Percentiles rank a stretch among this genome's conserved stretches.
These are phyloP conservation scores for Zymoseptoria tritici DNA, from an alignment of 2,329 filamentous ascomycete genomes.

Conservation along the genomic window DNA sequence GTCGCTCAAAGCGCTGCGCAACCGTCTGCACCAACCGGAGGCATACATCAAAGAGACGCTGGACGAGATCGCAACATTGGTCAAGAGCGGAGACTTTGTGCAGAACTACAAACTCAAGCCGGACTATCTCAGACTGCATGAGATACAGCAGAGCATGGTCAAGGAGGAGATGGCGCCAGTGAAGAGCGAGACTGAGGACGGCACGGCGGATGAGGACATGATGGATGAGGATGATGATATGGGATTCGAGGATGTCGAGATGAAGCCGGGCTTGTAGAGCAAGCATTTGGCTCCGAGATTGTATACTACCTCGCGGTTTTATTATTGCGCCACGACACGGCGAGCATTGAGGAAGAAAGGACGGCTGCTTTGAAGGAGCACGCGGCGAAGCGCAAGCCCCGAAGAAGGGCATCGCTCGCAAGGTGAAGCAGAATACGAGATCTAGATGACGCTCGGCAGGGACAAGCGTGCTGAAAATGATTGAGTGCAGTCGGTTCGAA, in stretches of 20 bases:
- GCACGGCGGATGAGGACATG: slow-evolving; percentile 28
- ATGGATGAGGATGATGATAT: slow-evolving; percentile 46
- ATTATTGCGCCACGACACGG: slow-evolving; percentile 3
- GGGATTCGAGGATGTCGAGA: slow-evolving; percentile 40
- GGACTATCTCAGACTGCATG: slow-evolving; percentile 52
- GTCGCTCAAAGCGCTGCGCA: slow-evolving; percentile 81
- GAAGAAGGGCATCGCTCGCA: neutral
- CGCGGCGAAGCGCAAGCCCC: neutral
- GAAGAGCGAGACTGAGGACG: slow-evolving; percentile 35
- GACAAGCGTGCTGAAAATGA: too few relatives aligned
- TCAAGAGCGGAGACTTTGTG: slow-evolving; percentile 76
- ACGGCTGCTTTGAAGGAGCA: neutral
- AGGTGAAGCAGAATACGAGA: neutral
- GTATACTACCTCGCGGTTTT: neutral
- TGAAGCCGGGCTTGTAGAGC: slow-evolving; percentile 11
- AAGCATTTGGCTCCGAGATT: neutral
- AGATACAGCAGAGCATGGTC: slow-evolving; percentile 32
- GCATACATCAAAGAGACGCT: slow-evolving; percentile 82
- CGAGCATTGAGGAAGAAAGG: neutral
- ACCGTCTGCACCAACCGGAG: slow-evolving; percentile 75
- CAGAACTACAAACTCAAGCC: slow-evolving; percentile 77
- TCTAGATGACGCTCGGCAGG: neutral
- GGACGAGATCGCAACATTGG: slow-evolving; percentile 72
- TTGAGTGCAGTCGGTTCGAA: too few relatives aligned
- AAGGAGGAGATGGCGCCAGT: slow-evolving; percentile 43